Conservation (phyloP, 768 basidiomycete species). For the Xerocomellus amylosporus region DNA sequence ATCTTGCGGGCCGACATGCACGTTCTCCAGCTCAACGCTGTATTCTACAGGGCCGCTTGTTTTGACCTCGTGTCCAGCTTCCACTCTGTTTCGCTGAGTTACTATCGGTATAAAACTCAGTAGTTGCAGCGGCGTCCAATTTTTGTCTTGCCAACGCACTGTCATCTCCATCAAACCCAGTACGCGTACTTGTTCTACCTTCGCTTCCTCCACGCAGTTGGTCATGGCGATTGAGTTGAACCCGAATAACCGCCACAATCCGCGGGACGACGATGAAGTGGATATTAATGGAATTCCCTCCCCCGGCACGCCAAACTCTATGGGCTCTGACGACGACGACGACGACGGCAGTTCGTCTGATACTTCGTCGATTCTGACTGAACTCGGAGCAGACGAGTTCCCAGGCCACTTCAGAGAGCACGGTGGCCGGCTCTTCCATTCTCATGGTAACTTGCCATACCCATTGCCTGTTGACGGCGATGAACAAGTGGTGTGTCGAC, state of each 20-base stretch:
- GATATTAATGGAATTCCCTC: slow-evolving; percentile 11
- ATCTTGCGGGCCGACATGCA: slow-evolving; percentile 10
- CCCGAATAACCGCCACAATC: slow-evolving; percentile 21
- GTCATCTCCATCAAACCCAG: slow-evolving; percentile 31
- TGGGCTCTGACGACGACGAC: slow-evolving; percentile 27
- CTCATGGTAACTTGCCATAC: slow-evolving; percentile 60
- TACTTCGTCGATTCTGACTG: slow-evolving; percentile 42
- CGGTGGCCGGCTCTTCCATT: slow-evolving; percentile 64
- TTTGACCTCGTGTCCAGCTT: slow-evolving; percentile 37
- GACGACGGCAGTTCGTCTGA: slow-evolving; percentile 38
- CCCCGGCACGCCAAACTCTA: slow-evolving; percentile 5
- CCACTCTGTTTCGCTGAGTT: slow-evolving; percentile 40
- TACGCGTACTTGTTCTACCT: slow-evolving; percentile 12
- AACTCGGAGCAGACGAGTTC: slow-evolving; percentile 53
- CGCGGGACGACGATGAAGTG: slow-evolving; percentile 18
- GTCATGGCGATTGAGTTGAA: slow-evolving; percentile 31
- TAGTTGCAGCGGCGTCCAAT: slow-evolving; percentile 37
- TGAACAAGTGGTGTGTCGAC: slow-evolving; percentile 59
- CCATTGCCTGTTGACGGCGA: slow-evolving; percentile 68
- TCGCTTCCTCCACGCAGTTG: slow-evolving; percentile 3
- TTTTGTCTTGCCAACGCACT: slow-evolving; percentile 37
- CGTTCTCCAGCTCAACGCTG: slow-evolving; percentile 26
- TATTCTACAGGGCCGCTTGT: slow-evolving; percentile 32
- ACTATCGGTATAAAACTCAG: slow-evolving; percentile 40
- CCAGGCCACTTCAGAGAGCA: slow-evolving; percentile 57